Evolutionary conservation across 768 basidiomycete genomes (phyloP).

Genomic region (Naganishia friedmannii): DNA sequence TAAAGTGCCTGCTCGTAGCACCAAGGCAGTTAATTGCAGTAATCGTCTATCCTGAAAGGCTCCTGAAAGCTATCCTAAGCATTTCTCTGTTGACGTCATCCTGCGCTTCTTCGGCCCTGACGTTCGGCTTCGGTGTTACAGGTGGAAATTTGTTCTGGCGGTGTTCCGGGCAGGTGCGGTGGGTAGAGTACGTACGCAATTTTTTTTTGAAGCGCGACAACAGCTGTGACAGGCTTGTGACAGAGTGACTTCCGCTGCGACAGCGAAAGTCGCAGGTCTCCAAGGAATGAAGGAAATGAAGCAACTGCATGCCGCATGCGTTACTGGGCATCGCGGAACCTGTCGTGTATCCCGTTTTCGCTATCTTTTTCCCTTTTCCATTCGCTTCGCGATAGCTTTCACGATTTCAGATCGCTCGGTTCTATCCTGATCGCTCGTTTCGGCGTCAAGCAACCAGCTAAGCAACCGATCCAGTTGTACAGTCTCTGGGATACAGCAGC

Average conservation of each 20-base stretch:
- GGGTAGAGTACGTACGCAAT: too few species aligned
- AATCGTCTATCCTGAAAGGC: too few species aligned
- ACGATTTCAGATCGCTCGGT: background rate
- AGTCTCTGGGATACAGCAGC: background rate
- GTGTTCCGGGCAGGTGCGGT: background rate
- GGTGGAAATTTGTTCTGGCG: background rate
- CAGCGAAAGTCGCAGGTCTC: too few species aligned
- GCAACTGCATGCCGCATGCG: too few species aligned
- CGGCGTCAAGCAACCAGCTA: too few species aligned
- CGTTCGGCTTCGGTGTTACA: background rate
- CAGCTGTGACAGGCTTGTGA: background rate
- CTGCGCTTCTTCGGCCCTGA: background rate
- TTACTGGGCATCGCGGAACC: background rate
- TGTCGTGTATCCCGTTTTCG: background rate
- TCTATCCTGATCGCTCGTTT: slow-evolving; percentile 7
- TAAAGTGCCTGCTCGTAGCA: too few species aligned
- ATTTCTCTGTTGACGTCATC: background rate
- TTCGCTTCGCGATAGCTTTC: background rate
- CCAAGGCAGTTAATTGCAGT: too few species aligned
- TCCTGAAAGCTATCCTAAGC: too few species aligned
- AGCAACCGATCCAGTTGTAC: background rate
- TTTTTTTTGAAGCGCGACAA: background rate
- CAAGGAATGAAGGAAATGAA: too few species aligned
- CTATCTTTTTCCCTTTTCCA: background rate
- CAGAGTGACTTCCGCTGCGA: too few species aligned